Percentiles rank a stretch among this genome's conserved stretches.
These are phyloP conservation scores for Penicillium sp. DNA, from an alignment of 2,329 filamentous ascomycete species.

Conservation along the genomic window DNA sequence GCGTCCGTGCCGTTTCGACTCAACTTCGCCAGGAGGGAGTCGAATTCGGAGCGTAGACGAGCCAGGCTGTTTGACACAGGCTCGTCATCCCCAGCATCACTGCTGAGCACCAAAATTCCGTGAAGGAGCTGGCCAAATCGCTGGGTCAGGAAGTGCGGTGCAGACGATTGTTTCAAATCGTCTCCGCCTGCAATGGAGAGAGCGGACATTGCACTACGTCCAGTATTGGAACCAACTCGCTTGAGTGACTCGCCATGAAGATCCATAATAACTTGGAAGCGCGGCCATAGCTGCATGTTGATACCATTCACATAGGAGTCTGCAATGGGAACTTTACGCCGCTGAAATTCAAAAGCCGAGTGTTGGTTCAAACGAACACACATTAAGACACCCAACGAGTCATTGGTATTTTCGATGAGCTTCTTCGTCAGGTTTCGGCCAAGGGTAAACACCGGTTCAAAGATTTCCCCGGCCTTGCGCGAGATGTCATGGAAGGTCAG, in stretches of 20 bases:
- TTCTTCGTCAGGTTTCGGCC: constrained; percentile 74
- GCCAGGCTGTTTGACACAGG: constrained; percentile 79
- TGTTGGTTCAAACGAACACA: constrained; percentile 92
- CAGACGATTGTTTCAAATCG: constrained; percentile 48
- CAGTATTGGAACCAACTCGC: constrained; percentile 50
- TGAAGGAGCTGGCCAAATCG: constrained; percentile 92
- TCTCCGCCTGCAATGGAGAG: constrained; percentile 53
- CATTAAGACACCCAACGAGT: constrained; percentile 83
- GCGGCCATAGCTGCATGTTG: constrained; percentile 94
- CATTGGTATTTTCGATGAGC: constrained; percentile 73
- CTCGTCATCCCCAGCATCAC: constrained; percentile 92
- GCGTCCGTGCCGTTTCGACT: constrained; percentile 74
- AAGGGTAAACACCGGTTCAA: constrained; percentile 83
- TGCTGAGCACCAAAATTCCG: constrained; percentile 76
- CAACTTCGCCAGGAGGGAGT: constrained; percentile 75
- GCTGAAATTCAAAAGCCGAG: constrained; percentile 88
- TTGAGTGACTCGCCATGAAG: constrained; percentile 86
- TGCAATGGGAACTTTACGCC: constrained; percentile 82
- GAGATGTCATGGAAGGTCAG: constrained; percentile 74
- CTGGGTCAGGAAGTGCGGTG: constrained; percentile 89
- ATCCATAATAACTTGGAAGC: constrained; percentile 92
- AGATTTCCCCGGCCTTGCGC: constrained; percentile 81
- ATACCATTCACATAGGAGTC: constrained; percentile 93
- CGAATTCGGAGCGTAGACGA: constrained; percentile 76
- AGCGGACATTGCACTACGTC: constrained; percentile 53